Base-by-base conservation (phyloP, 331 rosid genomes). In the Cydonia oblonga region DNA sequence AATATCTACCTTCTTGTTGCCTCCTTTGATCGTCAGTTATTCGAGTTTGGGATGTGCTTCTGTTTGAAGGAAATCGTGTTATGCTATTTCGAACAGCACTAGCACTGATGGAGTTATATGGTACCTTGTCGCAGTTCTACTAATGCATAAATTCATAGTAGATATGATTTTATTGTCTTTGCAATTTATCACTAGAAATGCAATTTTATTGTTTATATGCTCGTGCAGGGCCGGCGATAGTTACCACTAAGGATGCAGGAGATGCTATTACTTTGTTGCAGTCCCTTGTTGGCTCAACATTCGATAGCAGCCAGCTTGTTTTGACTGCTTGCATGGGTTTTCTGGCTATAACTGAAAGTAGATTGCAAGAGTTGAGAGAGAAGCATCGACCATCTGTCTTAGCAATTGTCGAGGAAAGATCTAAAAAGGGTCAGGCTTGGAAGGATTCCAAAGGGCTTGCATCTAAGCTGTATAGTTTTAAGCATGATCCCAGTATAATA, bases 261-360 rank as follows among this genome's bases (percentile, higher is more conserved):
- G 97, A 93, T 83, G 98, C 97, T 62, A 87, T 91, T 81, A 86
- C 90, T 63, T 79, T 87, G 63, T 80, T 90, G 74, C 97, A 93
- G 81, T 89, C 96, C 71, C 96, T 90, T 71, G 68, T 68, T 66
- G 97, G 96, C 70, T 90, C 97, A 35, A 93, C 98, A 76, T 93
- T 93, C 75, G 98, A 93, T 79, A 90, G 96, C 82, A 93, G 98
- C 82, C 95, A 89, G 79, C 97, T 93, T 60, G 95, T 90, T 75
- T 77, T 89, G 78, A 93, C 90, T 71, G 98, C 98, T 78, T 93
- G 95, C 82, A 87, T 93, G 97, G 98, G 98, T 72, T 93, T 74
- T 80, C 82, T 89, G 73, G 83, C 84, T 74, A 87, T 93, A 81
- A 93, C 88, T 9, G 98, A 93, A 85, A 83, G 85, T 64, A 87